Evolutionary conservation across 73 alveolate genomes (phyloP).

Genomic region (Paramecium bursaria): DNA sequence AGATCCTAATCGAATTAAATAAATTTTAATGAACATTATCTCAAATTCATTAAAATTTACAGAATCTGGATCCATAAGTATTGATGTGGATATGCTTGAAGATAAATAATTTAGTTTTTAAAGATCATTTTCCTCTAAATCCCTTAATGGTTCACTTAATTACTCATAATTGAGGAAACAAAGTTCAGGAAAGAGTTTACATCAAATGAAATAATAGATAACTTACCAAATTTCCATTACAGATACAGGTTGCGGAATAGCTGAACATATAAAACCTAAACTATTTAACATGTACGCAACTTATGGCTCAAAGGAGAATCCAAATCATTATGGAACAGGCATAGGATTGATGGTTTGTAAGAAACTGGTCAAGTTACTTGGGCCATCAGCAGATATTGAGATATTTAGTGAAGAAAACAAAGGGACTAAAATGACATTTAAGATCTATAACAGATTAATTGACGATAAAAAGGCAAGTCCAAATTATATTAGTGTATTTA

Average conservation of each 20-base stretch:
- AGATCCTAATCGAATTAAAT: conserved; percentile 69
- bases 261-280: conserved; percentile 65
- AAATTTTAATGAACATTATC: conserved; percentile 71
- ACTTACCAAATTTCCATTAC: conserved; percentile 45
- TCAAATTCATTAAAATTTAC: conserved; percentile 78
- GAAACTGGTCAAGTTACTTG: conserved; percentile 53
- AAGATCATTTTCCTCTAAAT: conserved; percentile 9
- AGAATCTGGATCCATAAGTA: conserved; percentile 66
- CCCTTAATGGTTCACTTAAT: conserved; percentile 3
- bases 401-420: conserved; percentile 55
- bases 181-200: conserved; percentile 1
- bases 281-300: conserved; percentile 67
- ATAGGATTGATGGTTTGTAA: conserved; percentile 66
- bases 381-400: conserved; percentile 58
- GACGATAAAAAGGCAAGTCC: conserved; percentile 44
- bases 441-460: conserved; percentile 29
- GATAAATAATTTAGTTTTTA: conserved; percentile 9
- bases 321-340: conserved; percentile 65
- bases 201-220: conserved; percentile 4
- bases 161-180: conserved; percentile 38
- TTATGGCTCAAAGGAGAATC: conserved; percentile 37
- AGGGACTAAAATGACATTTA: conserved; percentile 67
- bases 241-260: conserved; percentile 70
- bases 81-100: background rate
- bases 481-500: conserved; percentile 42